These are phyloP conservation scores for Chytriomyces sp. DNA, from an alignment of 192 early-diverging fungal genomes.

Conservation along the genomic window DNA sequence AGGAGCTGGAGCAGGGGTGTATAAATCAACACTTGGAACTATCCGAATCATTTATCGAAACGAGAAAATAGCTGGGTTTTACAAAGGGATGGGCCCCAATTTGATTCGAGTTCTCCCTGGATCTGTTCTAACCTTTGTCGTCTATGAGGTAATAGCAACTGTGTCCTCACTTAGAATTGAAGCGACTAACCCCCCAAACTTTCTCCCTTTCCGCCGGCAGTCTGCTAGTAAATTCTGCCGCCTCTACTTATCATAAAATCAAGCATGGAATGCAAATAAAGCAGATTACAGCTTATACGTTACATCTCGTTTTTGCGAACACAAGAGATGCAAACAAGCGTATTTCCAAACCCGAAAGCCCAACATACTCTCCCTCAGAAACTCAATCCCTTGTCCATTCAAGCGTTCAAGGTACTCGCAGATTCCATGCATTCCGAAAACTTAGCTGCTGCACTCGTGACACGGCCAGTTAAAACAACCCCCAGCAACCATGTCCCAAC, in stretches of 20 bases:
- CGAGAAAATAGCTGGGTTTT: conserved; percentile 83
- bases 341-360: too few relatives aligned
- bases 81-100: conserved; percentile 90
- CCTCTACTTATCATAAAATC: neutral
- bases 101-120: conserved; percentile 91
- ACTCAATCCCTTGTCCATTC: too few relatives aligned
- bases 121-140: conserved; percentile 91
- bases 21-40: conserved; percentile 10
- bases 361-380: too few relatives aligned
- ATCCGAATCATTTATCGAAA: neutral
- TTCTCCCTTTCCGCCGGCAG: neutral
- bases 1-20: conserved; percentile 11
- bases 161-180: neutral
- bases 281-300: too few relatives aligned
- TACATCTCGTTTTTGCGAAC: too few relatives aligned
- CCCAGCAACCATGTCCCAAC: too few relatives aligned
- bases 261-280: too few relatives aligned
- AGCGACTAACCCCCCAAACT: neutral
- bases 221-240: neutral
- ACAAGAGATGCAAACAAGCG: too few relatives aligned
- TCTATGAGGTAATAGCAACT: conserved; percentile 70
- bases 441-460: too few relatives aligned
- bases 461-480: too few relatives aligned
- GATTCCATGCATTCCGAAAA: too few relatives aligned
- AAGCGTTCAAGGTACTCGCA: too few relatives aligned